Evolutionary conservation across 768 basidiomycete genomes (phyloP).

Genomic region (Lepiota brunneoincarnata): DNA sequence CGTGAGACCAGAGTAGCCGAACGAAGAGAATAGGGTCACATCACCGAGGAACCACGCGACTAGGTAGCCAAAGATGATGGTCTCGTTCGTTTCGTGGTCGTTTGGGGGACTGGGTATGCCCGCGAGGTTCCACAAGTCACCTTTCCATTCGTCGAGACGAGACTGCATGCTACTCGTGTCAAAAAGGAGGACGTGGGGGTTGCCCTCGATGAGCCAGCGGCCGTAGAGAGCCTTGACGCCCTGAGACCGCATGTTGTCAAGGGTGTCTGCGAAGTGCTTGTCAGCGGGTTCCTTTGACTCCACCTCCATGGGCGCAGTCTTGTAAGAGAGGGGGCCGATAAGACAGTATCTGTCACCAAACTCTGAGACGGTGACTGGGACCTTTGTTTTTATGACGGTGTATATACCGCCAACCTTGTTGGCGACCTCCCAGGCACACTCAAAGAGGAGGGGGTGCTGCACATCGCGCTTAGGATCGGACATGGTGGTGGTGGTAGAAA

Average conservation of each 20-base stretch:
- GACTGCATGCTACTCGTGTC: conserved; percentile 88
- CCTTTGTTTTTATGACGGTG: conserved; percentile 99
- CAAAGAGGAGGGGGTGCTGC: conserved; percentile 80
- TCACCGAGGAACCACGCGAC: conserved; percentile 99
- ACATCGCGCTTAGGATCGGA: conserved; percentile 62
- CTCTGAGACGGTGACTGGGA: conserved; percentile 95
- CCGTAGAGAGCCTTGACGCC: conserved; percentile 96
- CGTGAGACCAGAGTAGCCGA: conserved; percentile 5
- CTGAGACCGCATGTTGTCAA: conserved; percentile 81
- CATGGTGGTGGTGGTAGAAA: conserved; percentile 24
- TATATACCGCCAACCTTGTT: conserved; percentile 99
- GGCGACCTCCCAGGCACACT: conserved; percentile 97
- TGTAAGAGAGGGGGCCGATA: conserved; percentile 98
- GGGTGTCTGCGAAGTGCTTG: conserved; percentile 67
- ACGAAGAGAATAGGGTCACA: conserved; percentile 37
- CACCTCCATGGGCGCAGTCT: conserved; percentile 98
- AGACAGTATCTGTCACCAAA: conserved; percentile 94
- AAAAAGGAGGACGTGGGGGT: conserved; percentile 92
- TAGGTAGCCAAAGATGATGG: conserved; percentile 96
- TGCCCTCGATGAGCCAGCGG: conserved; percentile 97
- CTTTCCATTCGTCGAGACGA: conserved; percentile 97
- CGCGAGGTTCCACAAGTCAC: conserved; percentile 96
- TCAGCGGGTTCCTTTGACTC: conserved; percentile 89
- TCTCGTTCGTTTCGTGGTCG: conserved; percentile 98
- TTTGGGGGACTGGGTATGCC: conserved; percentile 96